These are phyloP conservation scores for Dichomitus squalens DNA, from an alignment of 1,284 basidiomycete species.

Conservation along the genomic window DNA sequence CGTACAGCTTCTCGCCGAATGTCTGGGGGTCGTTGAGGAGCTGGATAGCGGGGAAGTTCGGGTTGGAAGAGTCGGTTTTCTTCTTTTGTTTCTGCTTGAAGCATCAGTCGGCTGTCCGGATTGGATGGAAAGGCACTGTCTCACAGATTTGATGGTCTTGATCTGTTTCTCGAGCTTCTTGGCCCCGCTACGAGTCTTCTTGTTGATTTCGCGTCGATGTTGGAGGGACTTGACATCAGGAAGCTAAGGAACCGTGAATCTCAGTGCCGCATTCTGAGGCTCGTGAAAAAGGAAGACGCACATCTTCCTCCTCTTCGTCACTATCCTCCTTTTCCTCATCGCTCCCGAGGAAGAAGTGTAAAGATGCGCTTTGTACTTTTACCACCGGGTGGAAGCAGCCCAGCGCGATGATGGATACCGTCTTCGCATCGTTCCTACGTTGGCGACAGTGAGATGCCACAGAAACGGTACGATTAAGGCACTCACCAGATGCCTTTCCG, in stretches of 20 bases:
- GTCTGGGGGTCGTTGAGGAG: conserved; percentile 95
- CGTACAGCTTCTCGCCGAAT: conserved; percentile 94
- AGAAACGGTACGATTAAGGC: not conserved
- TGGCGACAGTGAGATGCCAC: not conserved
- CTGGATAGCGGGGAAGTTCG: conserved; percentile 94
- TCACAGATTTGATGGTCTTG: conserved; percentile 60
- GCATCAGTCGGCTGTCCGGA: not conserved
- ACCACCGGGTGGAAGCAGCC: conserved; percentile 94
- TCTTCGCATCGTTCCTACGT: conserved; percentile 85
- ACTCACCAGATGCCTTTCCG: conserved; percentile 88
- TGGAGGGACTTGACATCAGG: conserved; percentile 74
- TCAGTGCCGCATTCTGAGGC: not conserved
- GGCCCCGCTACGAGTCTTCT: conserved; percentile 81
- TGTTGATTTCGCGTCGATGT: conserved; percentile 87
- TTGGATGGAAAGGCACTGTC: not conserved
- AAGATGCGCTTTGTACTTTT: conserved; percentile 93
- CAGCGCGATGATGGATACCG: conserved; percentile 90
- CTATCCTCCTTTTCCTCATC: conserved; percentile 71
- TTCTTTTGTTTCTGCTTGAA: conserved; percentile 60
- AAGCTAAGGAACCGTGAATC: conserved; percentile 41
- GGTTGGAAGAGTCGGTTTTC: conserved; percentile 44
- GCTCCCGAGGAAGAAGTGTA: conserved; percentile 96
- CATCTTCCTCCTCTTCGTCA: conserved; percentile 74
- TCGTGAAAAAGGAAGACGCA: conserved; percentile 28
- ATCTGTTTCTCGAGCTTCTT: conserved; percentile 77